phyloP scores from a whole-genome alignment of 73 alveolate genomes.

The Uronychia setigera region DNA sequence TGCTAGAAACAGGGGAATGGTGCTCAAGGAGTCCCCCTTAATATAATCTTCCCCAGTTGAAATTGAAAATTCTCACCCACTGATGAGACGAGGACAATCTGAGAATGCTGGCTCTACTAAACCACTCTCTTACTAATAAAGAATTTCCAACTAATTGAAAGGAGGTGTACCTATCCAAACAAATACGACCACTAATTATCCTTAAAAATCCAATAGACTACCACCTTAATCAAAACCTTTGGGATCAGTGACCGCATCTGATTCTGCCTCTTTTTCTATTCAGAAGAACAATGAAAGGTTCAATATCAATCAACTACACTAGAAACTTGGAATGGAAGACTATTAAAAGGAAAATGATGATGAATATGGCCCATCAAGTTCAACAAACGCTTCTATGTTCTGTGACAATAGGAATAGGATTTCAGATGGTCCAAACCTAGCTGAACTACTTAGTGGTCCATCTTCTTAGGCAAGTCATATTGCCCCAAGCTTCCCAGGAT shows the following conservation, averaged over 20 bases:
- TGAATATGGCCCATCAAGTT: not conserved
- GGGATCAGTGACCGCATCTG: not conserved
- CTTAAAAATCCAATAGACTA: too few species aligned
- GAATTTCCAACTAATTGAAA: too few species aligned
- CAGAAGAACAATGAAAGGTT: not conserved
- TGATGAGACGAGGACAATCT: not conserved
- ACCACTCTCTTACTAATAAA: too few species aligned
- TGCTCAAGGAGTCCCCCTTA: not conserved
- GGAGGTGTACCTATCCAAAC: too few species aligned
- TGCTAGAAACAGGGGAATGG: not conserved
- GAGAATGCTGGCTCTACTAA: not conserved
- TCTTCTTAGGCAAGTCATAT: too few species aligned
- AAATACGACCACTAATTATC: not conserved
- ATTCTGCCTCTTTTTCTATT: not conserved
- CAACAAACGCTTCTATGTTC: not conserved
- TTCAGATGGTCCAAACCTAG: not conserved
- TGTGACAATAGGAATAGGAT: not conserved
- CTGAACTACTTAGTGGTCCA: not conserved
- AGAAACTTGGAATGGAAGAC: not conserved
- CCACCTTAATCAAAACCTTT: not conserved
- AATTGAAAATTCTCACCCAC: not conserved
- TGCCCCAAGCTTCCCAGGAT: not conserved
- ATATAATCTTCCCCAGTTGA: not conserved
- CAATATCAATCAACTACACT: too few species aligned
- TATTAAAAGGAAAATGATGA: not conserved